Evolutionary conservation across 768 basidiomycete genomes (phyloP), one percentile per base, ranked within the genome.

Genomic region (Rossbeevera mucosa): DNA sequence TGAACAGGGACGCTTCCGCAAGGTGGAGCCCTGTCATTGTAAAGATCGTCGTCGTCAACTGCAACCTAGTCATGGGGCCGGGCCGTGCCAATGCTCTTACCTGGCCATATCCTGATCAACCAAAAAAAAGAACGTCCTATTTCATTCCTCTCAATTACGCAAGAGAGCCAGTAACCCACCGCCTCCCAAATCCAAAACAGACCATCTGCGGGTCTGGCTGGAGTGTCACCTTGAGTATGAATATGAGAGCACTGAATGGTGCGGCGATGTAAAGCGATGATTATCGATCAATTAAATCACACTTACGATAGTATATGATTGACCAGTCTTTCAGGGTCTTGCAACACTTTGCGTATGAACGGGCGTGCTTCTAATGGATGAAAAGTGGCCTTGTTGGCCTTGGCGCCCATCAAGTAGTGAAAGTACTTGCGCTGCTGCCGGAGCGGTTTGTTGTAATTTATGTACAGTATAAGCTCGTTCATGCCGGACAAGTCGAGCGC

Each of bases 211-310:
- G 60, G 33, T 64, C 61, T 1, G 58, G 54, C 20, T 64, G 57
- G n/a, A n/a, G n/a, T n/a, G 67, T 60, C 8, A 74, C 58, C 29
- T 67, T 68, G 47, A 79, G 62, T 16, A 74, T 69, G 24, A 73
- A n/a, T 53, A 4, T 33, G 25, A 54, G 47, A 16, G 47, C 47
- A 12, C 65, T 66, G 30, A 13, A 22, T 22, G 4, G 28, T 36
- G 21, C 12, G 14, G 3, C 7, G 29, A 45, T 33, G 25, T 36
- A 9, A 4, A 21, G 0, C 11, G 26, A 21, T 16, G 12, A 14
- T 1, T 6, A 1, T 7, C 1, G 12, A 18, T 0, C 8, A 22
- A 43, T 47, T 7, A 42, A n/a, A 16, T 9, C 25, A 1, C 40
- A 40, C 64, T 26, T 13, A 67, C 65, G 26, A 44, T 20, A 57